A percentile compares a stretch with the other conserved stretches of the same genome.
phyloP scores from a whole-genome alignment of 2,329 filamentous ascomycete genomes.

The Ciborinia camelliae region DNA sequence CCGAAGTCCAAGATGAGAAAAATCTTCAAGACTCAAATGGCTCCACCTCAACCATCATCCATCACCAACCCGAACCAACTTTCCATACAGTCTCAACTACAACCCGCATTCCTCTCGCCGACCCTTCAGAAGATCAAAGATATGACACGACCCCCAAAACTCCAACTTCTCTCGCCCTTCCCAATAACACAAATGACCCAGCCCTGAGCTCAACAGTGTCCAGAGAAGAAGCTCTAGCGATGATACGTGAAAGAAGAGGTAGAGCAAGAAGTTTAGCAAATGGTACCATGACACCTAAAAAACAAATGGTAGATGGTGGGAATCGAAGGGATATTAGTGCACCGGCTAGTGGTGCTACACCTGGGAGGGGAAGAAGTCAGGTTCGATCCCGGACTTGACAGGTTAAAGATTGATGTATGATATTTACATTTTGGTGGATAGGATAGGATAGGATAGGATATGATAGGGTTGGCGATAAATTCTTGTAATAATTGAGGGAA shows the following conservation, averaged over 20 bases:
- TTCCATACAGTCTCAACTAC: conserved; percentile 38
- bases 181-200: conserved; percentile 42
- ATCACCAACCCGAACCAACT: conserved; percentile 21
- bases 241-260: conserved; percentile 69
- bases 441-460: neutral
- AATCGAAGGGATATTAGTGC: conserved; percentile 36
- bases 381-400: neutral
- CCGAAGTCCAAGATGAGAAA: conserved; percentile 21
- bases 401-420: neutral
- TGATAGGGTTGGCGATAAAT: neutral
- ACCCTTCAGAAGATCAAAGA: conserved; percentile 24
- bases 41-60: conserved; percentile 36
- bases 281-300: conserved; percentile 58
- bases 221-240: conserved; percentile 70
- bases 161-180: conserved; percentile 21
- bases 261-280: conserved; percentile 66
- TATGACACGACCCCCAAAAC: conserved; percentile 15
- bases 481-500: neutral
- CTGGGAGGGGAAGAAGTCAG: conserved; percentile 27
- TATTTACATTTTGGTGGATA: neutral
- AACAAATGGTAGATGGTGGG: conserved; percentile 37
- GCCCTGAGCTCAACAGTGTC: conserved; percentile 64
- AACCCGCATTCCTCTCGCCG: conserved; percentile 36
- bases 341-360: conserved; percentile 31
- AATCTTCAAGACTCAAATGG: conserved; percentile 20